Base-by-base conservation (phyloP, 1,284 basidiomycete genomes). In the Leccinum pachyderme region DNA sequence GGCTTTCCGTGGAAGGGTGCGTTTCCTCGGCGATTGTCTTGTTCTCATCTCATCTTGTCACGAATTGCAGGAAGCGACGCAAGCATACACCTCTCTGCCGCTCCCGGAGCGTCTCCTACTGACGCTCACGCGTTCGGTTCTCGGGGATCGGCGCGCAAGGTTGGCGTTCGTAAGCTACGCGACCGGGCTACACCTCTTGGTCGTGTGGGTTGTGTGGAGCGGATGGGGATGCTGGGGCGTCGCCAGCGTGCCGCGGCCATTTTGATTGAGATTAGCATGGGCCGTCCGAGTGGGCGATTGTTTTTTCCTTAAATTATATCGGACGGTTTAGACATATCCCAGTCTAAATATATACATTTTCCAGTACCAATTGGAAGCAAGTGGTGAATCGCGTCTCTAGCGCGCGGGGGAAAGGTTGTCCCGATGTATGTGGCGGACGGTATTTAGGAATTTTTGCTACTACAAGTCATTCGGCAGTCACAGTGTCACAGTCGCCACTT, bases 71-170 rank as follows among this genome's bases (percentile, higher is more conserved):
- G 96, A 99, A 77, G 94, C 94, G 39, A 88, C 90, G 32, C 80
- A 95, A 45, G 95, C 93, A 1, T 91, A 96, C 56, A 87, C 95
- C 61, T 90, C 89, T 35, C 81, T 99, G 31, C 97, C 98, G 67
- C 92, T 93, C 1, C 78, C 98, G 7, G 96, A 99, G 69, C 83
- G 94, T 27, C 87, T 89, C 13, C 86, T 97, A 1, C 87, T 98
- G 53, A 80, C 86, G 15, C 76, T 98, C 12, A 96, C 96, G 0
- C 83, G 90, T 22, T 80, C 87, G 15, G 88, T 99, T 49, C 82
- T 98, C 18, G 91, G 92, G 37, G 95, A 94, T 69, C 87, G 94
- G 49, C 82, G 91, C 24, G 86, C 93, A 39, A 79, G 93, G 60
- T 86, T 87, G 24, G 81, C 87, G 28, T 95, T 95, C 68, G 84